phyloP scores from a whole-genome alignment of 2,329 filamentous ascomycete species.

The Trichoderma cornu-damae region DNA sequence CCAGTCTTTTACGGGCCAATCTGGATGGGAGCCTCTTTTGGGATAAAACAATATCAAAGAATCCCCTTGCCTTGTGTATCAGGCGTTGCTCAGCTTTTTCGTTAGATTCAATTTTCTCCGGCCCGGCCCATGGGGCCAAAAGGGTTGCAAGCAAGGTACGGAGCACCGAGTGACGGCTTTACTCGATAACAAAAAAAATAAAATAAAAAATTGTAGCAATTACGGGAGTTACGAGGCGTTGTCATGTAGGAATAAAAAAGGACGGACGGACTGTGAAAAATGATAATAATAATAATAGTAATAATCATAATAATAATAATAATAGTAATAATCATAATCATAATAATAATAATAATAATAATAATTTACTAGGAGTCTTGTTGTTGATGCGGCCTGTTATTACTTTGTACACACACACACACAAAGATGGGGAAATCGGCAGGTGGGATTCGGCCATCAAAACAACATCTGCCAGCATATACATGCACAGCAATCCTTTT shows the following conservation, averaged over 20 bases:
- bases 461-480: background rate
- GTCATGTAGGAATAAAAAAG: too few species aligned
- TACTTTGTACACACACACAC: too few species aligned
- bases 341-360: too few species aligned
- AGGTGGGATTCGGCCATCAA: background rate
- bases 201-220: background rate
- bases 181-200: too few species aligned
- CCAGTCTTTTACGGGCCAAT: too few species aligned
- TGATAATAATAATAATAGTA: too few species aligned
- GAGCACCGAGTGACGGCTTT: background rate
- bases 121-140: background rate
- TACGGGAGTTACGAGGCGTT: too few species aligned
- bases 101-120: conserved; percentile 4
- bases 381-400: background rate
- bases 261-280: too few species aligned
- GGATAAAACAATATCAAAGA: background rate
- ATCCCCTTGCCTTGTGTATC: background rate
- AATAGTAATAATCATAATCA: too few species aligned
- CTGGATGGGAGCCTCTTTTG: too few species aligned
- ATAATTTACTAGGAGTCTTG: background rate
- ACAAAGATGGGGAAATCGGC: background rate
- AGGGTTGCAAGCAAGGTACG: background rate
- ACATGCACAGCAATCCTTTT: too few species aligned
- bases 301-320: too few species aligned
- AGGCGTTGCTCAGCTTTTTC: background rate